phyloP scores from a whole-genome alignment of 2,329 filamentous ascomycete species.

The Fusarium sacchari region DNA sequence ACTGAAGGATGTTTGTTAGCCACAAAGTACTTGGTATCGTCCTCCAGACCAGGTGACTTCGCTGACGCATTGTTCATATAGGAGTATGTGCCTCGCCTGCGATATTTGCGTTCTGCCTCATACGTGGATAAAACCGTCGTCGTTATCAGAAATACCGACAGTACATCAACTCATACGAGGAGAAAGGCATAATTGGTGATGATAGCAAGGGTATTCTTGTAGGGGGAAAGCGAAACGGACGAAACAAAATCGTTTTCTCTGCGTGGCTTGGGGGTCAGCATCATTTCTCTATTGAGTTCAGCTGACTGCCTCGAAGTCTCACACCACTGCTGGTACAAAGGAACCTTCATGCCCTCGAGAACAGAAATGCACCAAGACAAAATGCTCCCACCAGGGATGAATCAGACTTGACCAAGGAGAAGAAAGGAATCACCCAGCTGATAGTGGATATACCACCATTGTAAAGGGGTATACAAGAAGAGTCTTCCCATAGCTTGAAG shows the following conservation, averaged over 20 bases:
- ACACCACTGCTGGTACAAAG: too few species aligned
- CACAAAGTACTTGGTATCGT: neutral
- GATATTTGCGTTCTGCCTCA: neutral
- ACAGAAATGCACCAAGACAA: fast-evolving
- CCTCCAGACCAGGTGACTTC: neutral
- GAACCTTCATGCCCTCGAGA: neutral
- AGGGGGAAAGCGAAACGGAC: neutral
- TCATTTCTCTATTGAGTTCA: neutral
- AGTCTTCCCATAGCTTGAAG: neutral
- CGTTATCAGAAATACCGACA: neutral
- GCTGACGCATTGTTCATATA: neutral
- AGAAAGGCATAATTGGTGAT: neutral
- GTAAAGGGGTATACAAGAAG: too few species aligned
- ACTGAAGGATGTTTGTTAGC: neutral
- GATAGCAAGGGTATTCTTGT: too few species aligned
- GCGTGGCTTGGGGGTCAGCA: neutral
- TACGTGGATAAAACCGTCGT: neutral
- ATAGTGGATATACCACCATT: neutral
- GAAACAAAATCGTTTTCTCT: neutral
- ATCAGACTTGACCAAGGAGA: neutral
- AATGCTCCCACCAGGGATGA: fast-evolving
- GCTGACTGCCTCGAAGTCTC: neutral
- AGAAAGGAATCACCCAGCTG: too few species aligned
- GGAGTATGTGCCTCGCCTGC: neutral
- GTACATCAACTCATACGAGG: neutral